A percentile compares a stretch with the other conserved stretches of the same genome.
These are phyloP conservation scores for Albifimbria verrucaria DNA, from an alignment of 2,329 filamentous ascomycete species.

Conservation along the genomic window DNA sequence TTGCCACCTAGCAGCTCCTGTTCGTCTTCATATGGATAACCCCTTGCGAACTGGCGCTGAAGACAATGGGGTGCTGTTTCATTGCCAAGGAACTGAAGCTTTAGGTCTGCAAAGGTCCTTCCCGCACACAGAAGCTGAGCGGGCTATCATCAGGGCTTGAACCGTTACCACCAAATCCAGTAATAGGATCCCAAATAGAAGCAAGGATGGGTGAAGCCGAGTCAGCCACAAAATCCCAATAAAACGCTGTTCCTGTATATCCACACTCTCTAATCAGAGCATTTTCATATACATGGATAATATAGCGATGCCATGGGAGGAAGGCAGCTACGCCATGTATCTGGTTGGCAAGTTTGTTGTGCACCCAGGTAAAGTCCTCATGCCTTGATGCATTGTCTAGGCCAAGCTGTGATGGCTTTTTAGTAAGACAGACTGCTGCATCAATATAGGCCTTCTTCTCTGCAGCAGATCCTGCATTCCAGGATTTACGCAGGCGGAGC, in stretches of 20 bases:
- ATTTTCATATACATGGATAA: neutral
- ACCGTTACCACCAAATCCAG: constrained; percentile 1
- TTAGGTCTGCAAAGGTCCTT: neutral
- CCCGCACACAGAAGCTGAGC: neutral
- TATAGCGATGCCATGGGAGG: neutral
- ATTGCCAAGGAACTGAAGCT: neutral
- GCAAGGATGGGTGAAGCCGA: neutral
- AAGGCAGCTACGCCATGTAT: neutral
- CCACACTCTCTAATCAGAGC: neutral
- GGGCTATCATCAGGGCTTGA: neutral
- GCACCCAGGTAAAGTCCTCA: constrained; percentile 1
- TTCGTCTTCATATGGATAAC: neutral
- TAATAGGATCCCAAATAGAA: neutral
- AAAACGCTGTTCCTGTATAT: neutral
- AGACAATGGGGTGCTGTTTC: neutral
- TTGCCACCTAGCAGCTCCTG: neutral
- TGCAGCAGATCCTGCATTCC: neutral
- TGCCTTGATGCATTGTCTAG: neutral
- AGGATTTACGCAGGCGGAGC: neutral
- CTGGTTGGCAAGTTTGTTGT: neutral
- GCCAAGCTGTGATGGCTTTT: neutral
- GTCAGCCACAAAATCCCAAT: neutral
- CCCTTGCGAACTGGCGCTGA: neutral
- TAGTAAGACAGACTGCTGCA: neutral
- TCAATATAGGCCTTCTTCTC: neutral